Conservation (phyloP, 1,139 yeast species). For the Pneumocystis murina region DNA sequence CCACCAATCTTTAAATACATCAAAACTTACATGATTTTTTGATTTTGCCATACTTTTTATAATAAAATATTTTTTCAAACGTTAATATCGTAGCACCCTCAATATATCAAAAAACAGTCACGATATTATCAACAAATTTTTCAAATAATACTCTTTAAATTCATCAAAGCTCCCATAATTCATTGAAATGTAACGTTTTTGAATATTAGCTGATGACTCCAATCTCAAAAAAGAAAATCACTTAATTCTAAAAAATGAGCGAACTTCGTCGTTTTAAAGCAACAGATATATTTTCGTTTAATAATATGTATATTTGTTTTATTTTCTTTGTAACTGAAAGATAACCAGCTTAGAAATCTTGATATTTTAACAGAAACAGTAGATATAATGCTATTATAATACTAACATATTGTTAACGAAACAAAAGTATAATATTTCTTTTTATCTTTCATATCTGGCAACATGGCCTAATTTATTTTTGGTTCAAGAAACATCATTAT, state of each 20-base stretch:
- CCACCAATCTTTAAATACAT: neutral
- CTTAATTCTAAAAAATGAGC: conserved; percentile 5
- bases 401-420: neutral
- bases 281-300: conserved; percentile 12
- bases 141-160: no score
- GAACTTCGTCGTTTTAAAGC: conserved; percentile 11
- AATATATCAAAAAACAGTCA: no score
- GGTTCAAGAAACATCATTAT: conserved; percentile 32
- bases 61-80: neutral
- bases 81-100: neutral
- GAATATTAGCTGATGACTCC: neutral
- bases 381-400: neutral
- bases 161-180: no score
- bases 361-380: conserved; percentile 13
- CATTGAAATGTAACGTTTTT: no score
- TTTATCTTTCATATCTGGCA: conserved; percentile 68
- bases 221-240: neutral
- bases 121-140: no score
- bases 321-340: neutral
- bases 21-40: neutral
- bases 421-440: conserved; percentile 49
- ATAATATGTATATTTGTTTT: conserved; percentile 7
- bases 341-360: conserved; percentile 7
- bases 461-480: conserved; percentile 85
- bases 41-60: neutral